These are phyloP conservation scores for Ogataea dorogensis DNA, from an alignment of 805 yeast species.

Conservation along the genomic window DNA sequence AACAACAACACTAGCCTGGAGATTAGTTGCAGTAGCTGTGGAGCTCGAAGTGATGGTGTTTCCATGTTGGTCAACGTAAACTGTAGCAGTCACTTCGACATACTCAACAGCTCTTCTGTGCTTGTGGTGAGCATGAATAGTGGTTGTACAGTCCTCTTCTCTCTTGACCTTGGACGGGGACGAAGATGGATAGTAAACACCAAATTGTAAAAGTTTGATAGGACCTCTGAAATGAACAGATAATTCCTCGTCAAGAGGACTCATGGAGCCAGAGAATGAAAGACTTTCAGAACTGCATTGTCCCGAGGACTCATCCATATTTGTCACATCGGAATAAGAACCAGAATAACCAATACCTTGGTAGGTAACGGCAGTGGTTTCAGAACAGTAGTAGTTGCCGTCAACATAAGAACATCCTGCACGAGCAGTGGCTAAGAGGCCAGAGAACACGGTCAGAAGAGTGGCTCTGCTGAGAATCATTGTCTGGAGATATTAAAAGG, in stretches of 20 bases:
- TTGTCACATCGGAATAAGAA: conserved; percentile 66
- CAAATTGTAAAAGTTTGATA: conserved; percentile 74
- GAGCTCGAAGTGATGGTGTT: conserved; percentile 29
- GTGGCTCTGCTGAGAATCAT: conserved; percentile 25
- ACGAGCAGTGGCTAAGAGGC: conserved; percentile 19
- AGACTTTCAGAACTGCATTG: conserved; percentile 57
- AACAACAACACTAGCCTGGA: too few relatives aligned
- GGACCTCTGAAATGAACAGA: conserved; percentile 94
- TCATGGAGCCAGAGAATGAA: conserved; percentile 66
- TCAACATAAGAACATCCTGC: conserved; percentile 39
- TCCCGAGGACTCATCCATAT: conserved; percentile 63
- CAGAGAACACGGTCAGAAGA: conserved; percentile 24
- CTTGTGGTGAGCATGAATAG: conserved; percentile 45
- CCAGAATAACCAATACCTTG: conserved; percentile 81
- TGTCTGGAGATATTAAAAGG: conserved; percentile 11
- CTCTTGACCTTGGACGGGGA: conserved; percentile 35
- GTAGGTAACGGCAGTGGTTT: conserved; percentile 55
- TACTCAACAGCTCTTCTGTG: conserved; percentile 63
- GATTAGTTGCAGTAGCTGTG: conserved; percentile 25
- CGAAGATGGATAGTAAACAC: conserved; percentile 77
- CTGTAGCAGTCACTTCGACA: conserved; percentile 77
- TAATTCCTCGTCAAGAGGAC: conserved; percentile 84
- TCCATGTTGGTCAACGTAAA: conserved; percentile 63
- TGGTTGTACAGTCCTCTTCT: conserved; percentile 43
- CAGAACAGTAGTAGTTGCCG: conserved; percentile 84